Evolutionary conservation across 1,284 basidiomycete species (phyloP), one percentile per base, ranked within the genome.

Genomic region (Tilletia indica): DNA sequence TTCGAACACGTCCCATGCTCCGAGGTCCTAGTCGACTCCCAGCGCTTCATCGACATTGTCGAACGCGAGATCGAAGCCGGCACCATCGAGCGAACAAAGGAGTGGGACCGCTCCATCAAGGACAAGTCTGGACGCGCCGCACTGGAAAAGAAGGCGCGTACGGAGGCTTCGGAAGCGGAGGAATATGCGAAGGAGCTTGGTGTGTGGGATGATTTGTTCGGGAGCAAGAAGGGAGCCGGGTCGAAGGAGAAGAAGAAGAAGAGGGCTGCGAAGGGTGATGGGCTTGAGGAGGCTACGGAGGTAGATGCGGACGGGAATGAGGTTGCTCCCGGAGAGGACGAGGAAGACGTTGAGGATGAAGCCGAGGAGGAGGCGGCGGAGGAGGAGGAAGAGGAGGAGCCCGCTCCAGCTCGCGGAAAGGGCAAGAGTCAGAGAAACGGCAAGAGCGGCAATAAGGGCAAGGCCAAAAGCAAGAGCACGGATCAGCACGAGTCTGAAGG

Each of bases 151-250:
- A 51, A 47, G 47, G 70, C 70, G 42, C 54, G 51, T 21, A 45
- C 39, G 25, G 70, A 71, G 38, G 70, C 70, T 19, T 14, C 34
- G 21, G 66, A 71, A 58, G 70, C 70, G 6, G 70, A 71, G 39
- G 11, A 68, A 61, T 64, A 68, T 36, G 70, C 70, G 11, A 68
- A 51, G 49, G 70, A 71, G 73, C 73, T 84, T 11, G 82, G 83
- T 63, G 81, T 84, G 0, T 83, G 78, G 77, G 83, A 84, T 58
- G 76, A 81, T 36, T 69, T 84, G 2, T 84, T 80, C 36, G 82
- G 82, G 19, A 68, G 70, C 25, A 71, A 74, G 51, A 61, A 68
- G 47, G 68, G 58, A 31, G 16, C 71, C 73, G 58, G 71, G 61
- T 16, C 78, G 76, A 48, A 72, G 67, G 0, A 79, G 77, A 68